Base-by-base conservation (phyloP, 2,329 filamentous ascomycete species). In the Gyromitra esculenta region DNA sequence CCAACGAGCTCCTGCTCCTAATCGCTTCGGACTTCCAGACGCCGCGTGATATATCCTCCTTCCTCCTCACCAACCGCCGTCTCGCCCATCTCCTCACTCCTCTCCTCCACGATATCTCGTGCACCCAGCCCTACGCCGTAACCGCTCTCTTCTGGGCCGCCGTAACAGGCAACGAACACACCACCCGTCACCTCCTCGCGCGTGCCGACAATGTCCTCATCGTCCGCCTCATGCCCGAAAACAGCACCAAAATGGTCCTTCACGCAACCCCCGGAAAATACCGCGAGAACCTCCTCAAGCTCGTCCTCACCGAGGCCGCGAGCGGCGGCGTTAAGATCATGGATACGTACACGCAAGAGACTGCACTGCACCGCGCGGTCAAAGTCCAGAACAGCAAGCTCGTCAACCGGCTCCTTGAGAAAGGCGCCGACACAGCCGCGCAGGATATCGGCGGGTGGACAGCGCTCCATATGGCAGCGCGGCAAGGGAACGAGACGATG, bases 1-100 rank as follows among this genome's bases (percentile, higher is more conserved):
- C 72, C 13, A 75, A 75, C 59, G 72, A 75, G 66, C 72, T 75
- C 45, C 72, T 75, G 18, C 72, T 75, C 66, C 59, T 75, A 11
- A 25, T 75, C 41, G 72, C 72, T 15, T 63, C 72, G 1, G 18
- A 39, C n/a, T 48, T 75, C 39, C 52, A 69, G 21, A 70, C 57
- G 31, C 48, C 66, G 8, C 37, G 25, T 7, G 57, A 70, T 31
- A 57, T 75, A 31, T 35, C 50, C 57, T 75, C 72, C 18, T 52
- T 75, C 59, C 72, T 75, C 13, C 31, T 45, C 18, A 63, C 56
- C 15, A 75, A 75, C 18, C 72, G 60, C 9, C 72, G 72, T 13
- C 43, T 75, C 39, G 57, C 57, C 39, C 59, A 75, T 13, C 72
- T 75, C 31, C 57, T 75, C 31, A 45, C 59, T 5, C 72, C 65